Conservation (phyloP, 2,329 filamentous ascomycete species). For the Claviceps sp. region DNA sequence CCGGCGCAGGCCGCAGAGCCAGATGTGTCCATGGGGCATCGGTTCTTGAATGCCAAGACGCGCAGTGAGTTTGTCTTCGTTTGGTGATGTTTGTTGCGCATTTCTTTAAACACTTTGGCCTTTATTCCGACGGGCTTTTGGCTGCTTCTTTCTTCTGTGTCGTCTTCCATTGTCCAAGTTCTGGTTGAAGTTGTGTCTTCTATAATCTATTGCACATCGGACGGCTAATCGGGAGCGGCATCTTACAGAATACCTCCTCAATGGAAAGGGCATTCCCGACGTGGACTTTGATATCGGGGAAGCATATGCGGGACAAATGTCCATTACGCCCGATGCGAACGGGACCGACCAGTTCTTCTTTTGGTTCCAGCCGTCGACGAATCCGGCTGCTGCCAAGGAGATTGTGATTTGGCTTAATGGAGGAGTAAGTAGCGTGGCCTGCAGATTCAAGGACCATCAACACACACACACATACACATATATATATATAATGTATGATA, state of each 20-base stretch:
- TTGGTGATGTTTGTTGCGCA: not conserved
- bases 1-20: no score
- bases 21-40: no score
- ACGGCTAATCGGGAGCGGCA: not conserved
- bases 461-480: not conserved
- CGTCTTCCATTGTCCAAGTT: no score
- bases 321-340: conserved; percentile 31
- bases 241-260: conserved; percentile 39
- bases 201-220: no score
- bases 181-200: no score
- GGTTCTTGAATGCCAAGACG: not conserved
- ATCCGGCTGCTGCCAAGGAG: conserved; percentile 35
- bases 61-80: not conserved
- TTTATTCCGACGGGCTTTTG: no score
- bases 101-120: not conserved
- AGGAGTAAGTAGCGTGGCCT: conserved; percentile 19
- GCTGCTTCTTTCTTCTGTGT: no score
- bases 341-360: conserved; percentile 30
- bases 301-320: conserved; percentile 42
- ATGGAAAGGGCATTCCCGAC: conserved; percentile 48
- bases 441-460: not conserved
- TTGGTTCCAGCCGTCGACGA: conserved; percentile 39
- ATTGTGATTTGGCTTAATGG: conserved; percentile 52
- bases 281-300: conserved; percentile 51
- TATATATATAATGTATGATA: not conserved